Percentiles rank a stretch among this genome's conserved stretches.
phyloP scores from a whole-genome alignment of 345 rosid species.

The Brassica juncea region DNA sequence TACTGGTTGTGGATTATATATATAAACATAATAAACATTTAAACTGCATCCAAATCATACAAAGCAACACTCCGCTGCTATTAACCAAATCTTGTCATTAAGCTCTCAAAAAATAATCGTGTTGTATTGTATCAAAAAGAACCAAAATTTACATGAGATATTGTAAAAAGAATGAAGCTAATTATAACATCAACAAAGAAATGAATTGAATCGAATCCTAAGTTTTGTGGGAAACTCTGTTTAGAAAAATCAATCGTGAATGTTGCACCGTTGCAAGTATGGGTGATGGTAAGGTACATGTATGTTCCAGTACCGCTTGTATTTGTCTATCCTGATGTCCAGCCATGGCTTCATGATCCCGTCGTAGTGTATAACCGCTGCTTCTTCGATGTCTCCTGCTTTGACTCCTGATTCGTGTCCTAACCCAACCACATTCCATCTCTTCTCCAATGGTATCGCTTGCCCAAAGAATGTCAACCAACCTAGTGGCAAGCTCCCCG shows the following conservation, averaged over 20 bases:
- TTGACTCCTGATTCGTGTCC: constrained; percentile 67
- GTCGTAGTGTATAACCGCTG: constrained; percentile 82
- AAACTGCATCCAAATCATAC: not conserved
- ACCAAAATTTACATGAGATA: constrained; percentile 23
- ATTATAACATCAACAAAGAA: constrained; percentile 7
- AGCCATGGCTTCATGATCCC: constrained; percentile 97
- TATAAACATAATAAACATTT: not conserved
- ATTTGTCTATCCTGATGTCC: constrained; percentile 67
- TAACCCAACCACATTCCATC: constrained; percentile 83
- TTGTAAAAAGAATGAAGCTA: constrained; percentile 39
- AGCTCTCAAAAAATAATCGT: not conserved
- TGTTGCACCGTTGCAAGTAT: constrained; percentile 63
- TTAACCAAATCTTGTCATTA: constrained; percentile 7
- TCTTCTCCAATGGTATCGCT: constrained; percentile 62
- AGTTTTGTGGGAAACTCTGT: not conserved
- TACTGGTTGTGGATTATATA: not conserved
- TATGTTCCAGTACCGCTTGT: constrained; percentile 77
- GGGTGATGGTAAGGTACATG: constrained; percentile 56
- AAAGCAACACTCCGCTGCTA: constrained; percentile 3
- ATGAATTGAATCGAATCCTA: constrained; percentile 38
- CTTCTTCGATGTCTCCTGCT: constrained; percentile 52
- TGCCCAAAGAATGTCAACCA: constrained; percentile 73
- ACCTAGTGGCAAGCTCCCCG: constrained; percentile 79
- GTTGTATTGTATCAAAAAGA: constrained; percentile 26
- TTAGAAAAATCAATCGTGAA: constrained; percentile 49